Conservation (phyloP, 148 eudicot species). For the Rhododendron williamsianum region DNA sequence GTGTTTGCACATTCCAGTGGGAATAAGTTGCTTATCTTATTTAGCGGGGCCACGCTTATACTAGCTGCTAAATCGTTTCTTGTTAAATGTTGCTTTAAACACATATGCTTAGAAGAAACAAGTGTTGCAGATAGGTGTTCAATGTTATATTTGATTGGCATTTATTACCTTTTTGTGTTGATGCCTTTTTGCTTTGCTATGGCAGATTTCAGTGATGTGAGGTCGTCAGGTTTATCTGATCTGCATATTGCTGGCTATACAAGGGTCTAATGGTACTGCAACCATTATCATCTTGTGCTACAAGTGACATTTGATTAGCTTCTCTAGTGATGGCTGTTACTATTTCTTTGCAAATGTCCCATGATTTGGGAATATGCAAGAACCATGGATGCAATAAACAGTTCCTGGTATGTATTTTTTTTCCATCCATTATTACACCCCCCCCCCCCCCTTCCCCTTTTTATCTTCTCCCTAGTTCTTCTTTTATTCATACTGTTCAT, state of each 20-base stretch:
- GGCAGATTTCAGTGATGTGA: conserved; percentile 3
- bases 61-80: background rate
- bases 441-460: too few relatives aligned
- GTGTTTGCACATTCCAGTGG: background rate
- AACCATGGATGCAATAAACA: conserved; percentile 28
- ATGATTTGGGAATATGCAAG: conserved; percentile 41
- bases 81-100: background rate
- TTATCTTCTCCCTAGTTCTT: background rate
- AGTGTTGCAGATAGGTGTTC: background rate
- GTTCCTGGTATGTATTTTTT: conserved; percentile 29
- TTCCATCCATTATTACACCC: background rate
- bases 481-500: conserved; percentile 11
- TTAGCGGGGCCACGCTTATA: background rate
- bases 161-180: background rate
- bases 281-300: conserved; percentile 7
- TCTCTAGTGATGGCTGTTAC: conserved; percentile 33
- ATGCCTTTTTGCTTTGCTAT: conserved; percentile 6
- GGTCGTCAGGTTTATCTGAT: background rate
- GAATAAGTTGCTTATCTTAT: background rate
- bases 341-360: conserved; percentile 51
- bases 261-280: background rate
- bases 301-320: background rate
- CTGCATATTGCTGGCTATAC: background rate
- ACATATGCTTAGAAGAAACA: background rate
- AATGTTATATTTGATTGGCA: background rate